These are phyloP conservation scores for Nakazawaea ishiwadae DNA, from an alignment of 805 yeast genomes.

Conservation along the genomic window DNA sequence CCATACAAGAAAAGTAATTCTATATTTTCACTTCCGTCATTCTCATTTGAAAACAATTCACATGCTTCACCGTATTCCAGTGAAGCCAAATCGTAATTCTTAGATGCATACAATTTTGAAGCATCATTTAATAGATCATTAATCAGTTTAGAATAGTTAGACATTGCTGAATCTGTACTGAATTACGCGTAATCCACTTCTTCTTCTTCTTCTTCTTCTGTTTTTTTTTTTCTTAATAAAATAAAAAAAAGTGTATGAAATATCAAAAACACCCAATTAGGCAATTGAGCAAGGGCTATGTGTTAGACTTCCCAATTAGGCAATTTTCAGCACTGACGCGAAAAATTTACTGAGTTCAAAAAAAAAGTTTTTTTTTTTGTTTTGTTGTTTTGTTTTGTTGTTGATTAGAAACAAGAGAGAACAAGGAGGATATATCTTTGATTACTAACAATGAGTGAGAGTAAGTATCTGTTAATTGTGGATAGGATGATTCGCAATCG, in stretches of 20 bases:
- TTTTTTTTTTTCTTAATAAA: too few relatives aligned
- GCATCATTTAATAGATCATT: slow-evolving; percentile 53
- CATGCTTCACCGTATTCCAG: slow-evolving; percentile 74
- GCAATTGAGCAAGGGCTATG: too few relatives aligned
- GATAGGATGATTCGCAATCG: too few relatives aligned
- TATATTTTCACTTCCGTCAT: slow-evolving; percentile 63
- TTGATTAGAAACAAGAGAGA: too few relatives aligned
- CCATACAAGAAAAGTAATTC: slow-evolving; percentile 75
- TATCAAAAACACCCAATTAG: too few relatives aligned
- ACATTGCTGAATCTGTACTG: slow-evolving; percentile 1
- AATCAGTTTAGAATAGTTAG: slow-evolving; percentile 35
- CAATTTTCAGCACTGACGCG: too few relatives aligned
- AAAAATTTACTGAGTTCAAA: too few relatives aligned
- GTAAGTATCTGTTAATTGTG: neutral
- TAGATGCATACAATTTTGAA: slow-evolving; percentile 56
- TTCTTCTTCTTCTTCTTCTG: neutral
- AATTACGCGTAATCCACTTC: neutral
- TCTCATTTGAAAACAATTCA: slow-evolving; percentile 41
- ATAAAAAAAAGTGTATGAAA: too few relatives aligned
- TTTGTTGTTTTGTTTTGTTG: too few relatives aligned
- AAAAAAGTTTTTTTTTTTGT: too few relatives aligned
- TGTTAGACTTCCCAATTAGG: too few relatives aligned
- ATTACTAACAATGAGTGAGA: neutral
- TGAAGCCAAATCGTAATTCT: slow-evolving; percentile 64
- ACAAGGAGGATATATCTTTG: too few relatives aligned